A percentile compares a stretch with the other conserved stretches of the same genome.
phyloP scores from a whole-genome alignment of 257 asterid genomes.

The Solanum ahanhuiri region DNA sequence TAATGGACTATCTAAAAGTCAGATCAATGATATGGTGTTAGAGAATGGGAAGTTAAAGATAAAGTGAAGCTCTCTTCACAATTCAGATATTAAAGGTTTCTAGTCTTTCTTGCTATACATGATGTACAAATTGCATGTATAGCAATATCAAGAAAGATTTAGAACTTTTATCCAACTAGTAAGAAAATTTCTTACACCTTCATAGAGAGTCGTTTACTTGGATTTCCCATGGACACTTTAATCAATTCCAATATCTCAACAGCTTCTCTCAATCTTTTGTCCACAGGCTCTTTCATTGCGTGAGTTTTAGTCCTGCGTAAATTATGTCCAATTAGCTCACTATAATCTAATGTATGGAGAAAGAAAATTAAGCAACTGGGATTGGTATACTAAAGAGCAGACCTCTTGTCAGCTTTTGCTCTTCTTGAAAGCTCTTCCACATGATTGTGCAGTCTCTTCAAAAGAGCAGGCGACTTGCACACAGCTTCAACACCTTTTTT shows the following conservation, averaged over 20 bases:
- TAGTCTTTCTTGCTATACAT: neutral
- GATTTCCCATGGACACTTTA: neutral
- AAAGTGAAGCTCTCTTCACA: neutral
- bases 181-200: neutral
- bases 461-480: constrained; percentile 42
- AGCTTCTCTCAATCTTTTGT: constrained; percentile 52
- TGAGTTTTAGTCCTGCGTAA: constrained; percentile 35
- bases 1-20: neutral
- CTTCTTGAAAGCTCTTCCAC: constrained; percentile 67
- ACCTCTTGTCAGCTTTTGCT: constrained; percentile 67
- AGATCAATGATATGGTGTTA: neutral
- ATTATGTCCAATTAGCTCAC: neutral
- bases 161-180: neutral
- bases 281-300: constrained; percentile 40
- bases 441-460: constrained; percentile 58
- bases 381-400: neutral
- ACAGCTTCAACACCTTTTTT: constrained; percentile 42
- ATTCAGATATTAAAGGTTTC: neutral
- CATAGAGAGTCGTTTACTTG: neutral
- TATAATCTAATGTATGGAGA: neutral
- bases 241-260: constrained; percentile 44
- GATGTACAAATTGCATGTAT: neutral
- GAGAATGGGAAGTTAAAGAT: neutral
- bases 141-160: neutral
- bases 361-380: neutral